Percentiles rank a stretch among this genome's conserved stretches.
Evolutionary conservation across 176 grass and related monocot genomes (phyloP).

Genomic region (Elaeis guineensis): DNA sequence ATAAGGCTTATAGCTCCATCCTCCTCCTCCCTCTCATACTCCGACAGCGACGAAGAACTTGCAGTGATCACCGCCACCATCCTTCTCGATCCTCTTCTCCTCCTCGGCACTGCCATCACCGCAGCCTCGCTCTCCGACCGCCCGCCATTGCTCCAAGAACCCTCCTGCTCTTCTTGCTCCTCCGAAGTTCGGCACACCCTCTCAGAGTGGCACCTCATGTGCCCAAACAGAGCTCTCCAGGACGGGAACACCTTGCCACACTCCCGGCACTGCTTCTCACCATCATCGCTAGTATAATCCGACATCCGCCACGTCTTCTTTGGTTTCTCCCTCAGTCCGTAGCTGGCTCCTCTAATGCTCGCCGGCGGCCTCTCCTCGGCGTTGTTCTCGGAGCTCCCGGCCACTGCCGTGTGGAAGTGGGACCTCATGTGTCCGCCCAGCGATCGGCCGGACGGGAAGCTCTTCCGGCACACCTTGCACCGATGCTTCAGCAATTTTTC

Average conservation of each 20-base stretch:
- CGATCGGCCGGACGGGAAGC: constrained; percentile 6
- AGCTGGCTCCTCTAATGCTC: constrained; percentile 2
- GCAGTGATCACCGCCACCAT: constrained; percentile 13
- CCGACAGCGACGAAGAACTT: constrained; percentile 16
- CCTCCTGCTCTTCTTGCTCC: constrained; percentile 2
- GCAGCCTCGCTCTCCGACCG: constrained; percentile 6
- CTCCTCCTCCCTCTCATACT: constrained; percentile 27
- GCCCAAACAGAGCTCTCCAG: constrained; percentile 4
- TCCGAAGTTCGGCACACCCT: background rate
- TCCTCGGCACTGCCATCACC: constrained; percentile 12
- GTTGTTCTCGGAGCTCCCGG: background rate
- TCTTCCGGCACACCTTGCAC: constrained; percentile 17
- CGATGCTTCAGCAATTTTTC: background rate
- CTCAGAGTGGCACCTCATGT: constrained; percentile 25
- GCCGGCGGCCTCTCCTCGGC: background rate
- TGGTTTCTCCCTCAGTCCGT: constrained; percentile 54
- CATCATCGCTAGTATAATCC: constrained; percentile 5
- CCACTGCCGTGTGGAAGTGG: background rate
- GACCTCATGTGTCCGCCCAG: constrained; percentile 22
- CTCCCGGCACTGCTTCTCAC: constrained; percentile 21
- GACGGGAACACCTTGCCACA: constrained; percentile 22
- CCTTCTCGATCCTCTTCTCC: constrained; percentile 27
- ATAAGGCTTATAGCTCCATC: constrained; percentile 51
- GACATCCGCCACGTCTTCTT: constrained; percentile 66
- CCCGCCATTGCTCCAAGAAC: background rate